A percentile compares a stretch with the other conserved stretches of the same genome.
Evolutionary conservation across 2,329 filamentous ascomycete species (phyloP).

Genomic region (Tothia fuscella): DNA sequence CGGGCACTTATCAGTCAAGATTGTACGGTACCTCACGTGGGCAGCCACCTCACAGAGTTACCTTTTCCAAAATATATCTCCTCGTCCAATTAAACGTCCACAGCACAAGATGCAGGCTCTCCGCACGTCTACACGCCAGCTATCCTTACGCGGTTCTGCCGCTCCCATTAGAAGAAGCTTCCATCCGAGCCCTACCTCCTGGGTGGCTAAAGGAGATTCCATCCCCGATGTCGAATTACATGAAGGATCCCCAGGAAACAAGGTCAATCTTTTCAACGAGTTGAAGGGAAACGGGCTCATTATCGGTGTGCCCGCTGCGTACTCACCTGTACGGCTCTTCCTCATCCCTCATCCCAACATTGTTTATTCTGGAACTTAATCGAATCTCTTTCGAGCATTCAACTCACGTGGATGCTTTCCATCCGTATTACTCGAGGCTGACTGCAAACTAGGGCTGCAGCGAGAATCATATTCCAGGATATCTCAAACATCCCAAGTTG

Average conservation of each 20-base stretch:
- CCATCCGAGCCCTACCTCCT: no score
- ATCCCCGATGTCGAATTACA: constrained; percentile 68
- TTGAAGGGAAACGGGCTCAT: constrained; percentile 61
- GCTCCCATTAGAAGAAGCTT: no score
- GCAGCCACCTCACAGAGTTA: no score
- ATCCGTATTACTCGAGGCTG: background rate
- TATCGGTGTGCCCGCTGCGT: constrained; percentile 74
- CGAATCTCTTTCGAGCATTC: background rate
- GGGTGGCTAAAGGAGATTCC: no score
- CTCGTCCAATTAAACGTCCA: no score
- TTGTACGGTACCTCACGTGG: no score
- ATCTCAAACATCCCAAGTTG: constrained; percentile 66
- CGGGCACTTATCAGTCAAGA: no score
- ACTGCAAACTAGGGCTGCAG: constrained; percentile 41
- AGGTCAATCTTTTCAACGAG: constrained; percentile 75
- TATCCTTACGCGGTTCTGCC: no score
- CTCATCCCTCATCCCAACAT: background rate
- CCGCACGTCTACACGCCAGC: no score
- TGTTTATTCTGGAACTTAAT: background rate
- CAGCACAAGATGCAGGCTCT: no score
- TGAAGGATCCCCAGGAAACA: constrained; percentile 81
- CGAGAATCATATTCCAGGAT: constrained; percentile 68
- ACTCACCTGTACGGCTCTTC: constrained; percentile 37
- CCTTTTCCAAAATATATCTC: no score
- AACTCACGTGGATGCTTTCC: background rate